Evolutionary conservation across 768 basidiomycete species (phyloP).

Genomic region (Clathrus columnatus): DNA sequence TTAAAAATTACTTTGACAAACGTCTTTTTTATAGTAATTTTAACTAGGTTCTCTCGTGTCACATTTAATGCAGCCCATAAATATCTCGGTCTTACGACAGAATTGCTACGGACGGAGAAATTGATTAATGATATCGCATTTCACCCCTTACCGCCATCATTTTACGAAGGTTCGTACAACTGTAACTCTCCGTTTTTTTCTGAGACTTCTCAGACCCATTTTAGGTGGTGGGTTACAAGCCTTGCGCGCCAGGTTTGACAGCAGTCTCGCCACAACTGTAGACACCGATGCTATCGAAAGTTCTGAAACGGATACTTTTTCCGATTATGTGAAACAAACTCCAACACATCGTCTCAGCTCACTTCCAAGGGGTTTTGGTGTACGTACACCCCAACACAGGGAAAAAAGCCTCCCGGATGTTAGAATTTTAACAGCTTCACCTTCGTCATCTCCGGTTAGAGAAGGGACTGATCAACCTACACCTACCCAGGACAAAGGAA

Average conservation of each 20-base stretch:
- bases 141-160: constrained; percentile 83
- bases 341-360: not conserved
- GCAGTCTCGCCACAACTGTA: constrained; percentile 15
- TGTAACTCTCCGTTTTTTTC: not conserved
- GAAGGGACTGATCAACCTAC: not conserved
- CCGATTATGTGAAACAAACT: constrained; percentile 8
- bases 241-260: constrained; percentile 85
- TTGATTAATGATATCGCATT: constrained; percentile 96
- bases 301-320: constrained; percentile 5
- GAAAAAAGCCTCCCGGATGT: not conserved
- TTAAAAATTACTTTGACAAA: too few species aligned
- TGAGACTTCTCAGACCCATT: not conserved
- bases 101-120: constrained; percentile 93
- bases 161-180: constrained; percentile 84
- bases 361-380: not conserved
- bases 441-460: not conserved
- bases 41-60: constrained; percentile 93
- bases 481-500: too few species aligned
- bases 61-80: constrained; percentile 97
- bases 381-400: not conserved
- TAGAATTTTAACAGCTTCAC: not conserved
- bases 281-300: constrained; percentile 2
- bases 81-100: constrained; percentile 89
- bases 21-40: constrained; percentile 69
- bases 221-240: constrained; percentile 72